Conservation (phyloP, 176 grass and related monocot genomes). For the Triticum dicoccoides region DNA sequence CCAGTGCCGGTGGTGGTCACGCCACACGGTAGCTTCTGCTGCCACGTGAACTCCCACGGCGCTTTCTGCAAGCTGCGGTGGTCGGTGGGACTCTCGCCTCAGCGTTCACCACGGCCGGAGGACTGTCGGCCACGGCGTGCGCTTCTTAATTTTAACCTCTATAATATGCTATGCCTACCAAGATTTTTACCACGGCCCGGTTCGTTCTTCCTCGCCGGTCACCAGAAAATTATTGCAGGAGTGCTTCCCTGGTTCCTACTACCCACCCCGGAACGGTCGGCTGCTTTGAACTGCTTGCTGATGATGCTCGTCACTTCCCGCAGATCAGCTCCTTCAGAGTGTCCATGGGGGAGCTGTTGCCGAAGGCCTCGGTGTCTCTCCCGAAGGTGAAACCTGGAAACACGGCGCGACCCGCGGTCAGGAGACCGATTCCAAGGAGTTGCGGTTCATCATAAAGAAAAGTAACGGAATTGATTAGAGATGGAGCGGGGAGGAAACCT, state of each 20-base stretch:
- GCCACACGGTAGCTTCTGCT: conserved; percentile 16
- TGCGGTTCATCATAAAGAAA: neutral
- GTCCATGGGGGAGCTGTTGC: conserved; percentile 60
- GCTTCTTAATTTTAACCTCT: conserved; percentile 5
- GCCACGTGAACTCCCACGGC: conserved; percentile 25
- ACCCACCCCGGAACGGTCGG: neutral
- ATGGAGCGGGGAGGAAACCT: conserved; percentile 45
- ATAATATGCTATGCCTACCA: conserved; percentile 8
- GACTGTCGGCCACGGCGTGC: neutral
- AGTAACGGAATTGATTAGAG: neutral
- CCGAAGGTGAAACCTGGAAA: conserved; percentile 63
- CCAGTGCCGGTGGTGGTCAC: neutral
- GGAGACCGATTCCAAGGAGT: neutral
- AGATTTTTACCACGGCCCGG: neutral
- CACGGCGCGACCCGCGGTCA: neutral
- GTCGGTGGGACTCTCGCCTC: neutral
- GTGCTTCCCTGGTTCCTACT: conserved; percentile 14
- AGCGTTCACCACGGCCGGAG: neutral
- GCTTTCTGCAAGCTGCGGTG: neutral
- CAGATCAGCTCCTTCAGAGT: conserved; percentile 81
- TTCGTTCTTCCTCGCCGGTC: neutral
- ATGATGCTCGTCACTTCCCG: conserved; percentile 29
- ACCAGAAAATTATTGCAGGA: conserved; percentile 22
- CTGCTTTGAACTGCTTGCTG: conserved; percentile 18
- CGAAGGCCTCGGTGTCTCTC: conserved; percentile 69